These are phyloP conservation scores for Clavariopsis aquatica DNA, from an alignment of 495 filamentous ascomycete genomes.

Conservation along the genomic window DNA sequence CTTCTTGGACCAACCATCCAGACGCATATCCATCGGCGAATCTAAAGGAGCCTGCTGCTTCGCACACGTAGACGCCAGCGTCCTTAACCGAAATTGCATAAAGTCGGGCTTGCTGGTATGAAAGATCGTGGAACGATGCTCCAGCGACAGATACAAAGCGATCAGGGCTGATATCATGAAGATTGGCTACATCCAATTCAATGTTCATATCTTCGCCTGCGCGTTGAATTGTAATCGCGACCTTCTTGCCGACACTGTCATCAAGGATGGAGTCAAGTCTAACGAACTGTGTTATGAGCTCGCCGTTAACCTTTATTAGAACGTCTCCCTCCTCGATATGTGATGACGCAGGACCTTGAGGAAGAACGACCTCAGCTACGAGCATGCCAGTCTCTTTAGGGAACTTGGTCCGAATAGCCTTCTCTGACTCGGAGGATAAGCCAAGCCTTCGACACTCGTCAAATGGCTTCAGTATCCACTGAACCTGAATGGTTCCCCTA, in stretches of 20 bases:
- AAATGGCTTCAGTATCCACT: slow-evolving; percentile 96
- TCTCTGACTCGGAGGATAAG: slow-evolving; percentile 82
- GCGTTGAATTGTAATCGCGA: slow-evolving; percentile 78
- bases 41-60: slow-evolving; percentile 91
- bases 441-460: slow-evolving; percentile 94
- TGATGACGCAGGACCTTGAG: slow-evolving; percentile 80
- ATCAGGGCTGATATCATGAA: slow-evolving; percentile 94
- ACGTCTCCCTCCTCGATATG: slow-evolving; percentile 94
- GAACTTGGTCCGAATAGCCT: slow-evolving; percentile 73
- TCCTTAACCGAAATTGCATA: slow-evolving; percentile 87
- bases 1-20: slow-evolving; percentile 90
- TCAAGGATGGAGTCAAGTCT: slow-evolving; percentile 93
- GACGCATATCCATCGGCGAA: slow-evolving; percentile 80
- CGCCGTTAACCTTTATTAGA: slow-evolving; percentile 90
- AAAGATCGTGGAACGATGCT: slow-evolving; percentile 90
- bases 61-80: slow-evolving; percentile 82
- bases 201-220: slow-evolving; percentile 87
- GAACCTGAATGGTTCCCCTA: slow-evolving; percentile 94
- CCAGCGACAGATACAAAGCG: slow-evolving; percentile 93
- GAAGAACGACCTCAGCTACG: slow-evolving; percentile 91
- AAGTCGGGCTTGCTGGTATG: slow-evolving; percentile 91
- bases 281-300: slow-evolving; percentile 91
- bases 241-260: slow-evolving; percentile 72
- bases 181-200: slow-evolving; percentile 80
- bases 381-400: slow-evolving; percentile 96